A percentile compares a stretch with the other conserved stretches of the same genome.
Evolutionary conservation across 352 stramenopile genomes (phyloP).

Genomic region (Saprolegnia parasitica): DNA sequence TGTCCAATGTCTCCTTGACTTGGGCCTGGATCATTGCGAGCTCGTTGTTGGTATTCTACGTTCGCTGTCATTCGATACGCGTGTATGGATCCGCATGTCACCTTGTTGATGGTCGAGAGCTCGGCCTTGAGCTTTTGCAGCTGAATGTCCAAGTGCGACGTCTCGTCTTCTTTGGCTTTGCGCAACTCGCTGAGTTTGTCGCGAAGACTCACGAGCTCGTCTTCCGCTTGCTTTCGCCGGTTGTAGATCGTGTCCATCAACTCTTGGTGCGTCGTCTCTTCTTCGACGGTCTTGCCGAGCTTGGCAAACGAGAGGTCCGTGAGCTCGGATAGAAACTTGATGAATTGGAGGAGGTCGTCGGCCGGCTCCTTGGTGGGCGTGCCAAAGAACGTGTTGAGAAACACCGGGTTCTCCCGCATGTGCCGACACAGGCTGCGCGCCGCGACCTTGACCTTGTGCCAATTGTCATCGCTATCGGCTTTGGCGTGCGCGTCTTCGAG

Average conservation of each 20-base stretch:
- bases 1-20: conserved; percentile 66
- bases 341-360: conserved; percentile 64
- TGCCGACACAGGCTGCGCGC: conserved; percentile 62
- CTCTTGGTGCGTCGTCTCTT: conserved; percentile 79
- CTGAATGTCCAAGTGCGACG: conserved; percentile 68
- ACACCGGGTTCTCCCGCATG: conserved; percentile 64
- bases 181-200: conserved; percentile 72
- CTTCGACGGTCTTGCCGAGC: conserved; percentile 80
- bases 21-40: conserved; percentile 70
- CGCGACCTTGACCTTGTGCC: conserved; percentile 66
- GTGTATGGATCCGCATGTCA: conserved; percentile 21
- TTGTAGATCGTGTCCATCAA: conserved; percentile 68
- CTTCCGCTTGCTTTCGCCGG: conserved; percentile 76
- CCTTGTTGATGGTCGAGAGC: conserved; percentile 67
- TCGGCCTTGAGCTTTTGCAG: conserved; percentile 79
- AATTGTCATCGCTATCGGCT: conserved; percentile 63
- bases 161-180: conserved; percentile 78
- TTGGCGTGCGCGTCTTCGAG: conserved; percentile 68
- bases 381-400: conserved; percentile 69
- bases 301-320: conserved; percentile 71
- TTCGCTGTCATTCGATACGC: not conserved
- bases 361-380: conserved; percentile 47
- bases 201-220: conserved; percentile 67
- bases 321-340: conserved; percentile 74
- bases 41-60: conserved; percentile 57